Evolutionary conservation across 495 filamentous ascomycete species (phyloP), one percentile per base, ranked within the genome.

Genomic region (Podospora didyma): DNA sequence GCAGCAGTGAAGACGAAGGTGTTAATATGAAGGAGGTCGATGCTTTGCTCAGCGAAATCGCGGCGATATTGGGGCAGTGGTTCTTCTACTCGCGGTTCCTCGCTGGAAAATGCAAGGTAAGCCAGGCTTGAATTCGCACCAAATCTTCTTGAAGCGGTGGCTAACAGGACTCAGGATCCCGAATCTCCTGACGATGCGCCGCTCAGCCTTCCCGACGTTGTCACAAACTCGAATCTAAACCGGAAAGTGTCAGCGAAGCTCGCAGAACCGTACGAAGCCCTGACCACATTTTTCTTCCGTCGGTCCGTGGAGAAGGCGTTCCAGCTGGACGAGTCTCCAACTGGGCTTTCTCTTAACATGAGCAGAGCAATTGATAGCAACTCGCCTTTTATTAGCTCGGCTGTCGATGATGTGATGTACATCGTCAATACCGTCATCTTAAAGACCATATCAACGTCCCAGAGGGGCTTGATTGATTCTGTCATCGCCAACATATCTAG

Each of bases 321-420:
- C 72, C 94, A 97, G 70, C 78, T 98, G n/a, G 95, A 98, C 68
- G 95, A 98, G 71, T 81, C 84, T n/a, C 93, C 94, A 0, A 75
- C 79, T 0, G 90, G 89, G 42, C 76, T 97, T 26, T 86, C 86
- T 3, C 73, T 97, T 34, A 89, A 86, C 62, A 79, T 82, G 16
- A 85, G 78, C 51, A 87, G 79, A 53, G 70, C 86, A 7, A 79
- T 96, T 41, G 79, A 82, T 44, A 73, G 71, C 65, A 90, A 92
- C 63, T 83, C 90, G 10, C 94, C 94, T 10, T 95, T 88, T 62
- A 96, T 98, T 64, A 93, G 92, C 50, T 95, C 92, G 0, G 90
- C 94, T 1, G 92, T 98, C 9, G 94, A 97, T 75, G 94, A 96
- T 71, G 92, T 97, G 53, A 97, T 97, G 95, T 98, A 97, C 74